phyloP scores from a whole-genome alignment of 257 asterid genomes.

The Solanum bulbocastanum region DNA sequence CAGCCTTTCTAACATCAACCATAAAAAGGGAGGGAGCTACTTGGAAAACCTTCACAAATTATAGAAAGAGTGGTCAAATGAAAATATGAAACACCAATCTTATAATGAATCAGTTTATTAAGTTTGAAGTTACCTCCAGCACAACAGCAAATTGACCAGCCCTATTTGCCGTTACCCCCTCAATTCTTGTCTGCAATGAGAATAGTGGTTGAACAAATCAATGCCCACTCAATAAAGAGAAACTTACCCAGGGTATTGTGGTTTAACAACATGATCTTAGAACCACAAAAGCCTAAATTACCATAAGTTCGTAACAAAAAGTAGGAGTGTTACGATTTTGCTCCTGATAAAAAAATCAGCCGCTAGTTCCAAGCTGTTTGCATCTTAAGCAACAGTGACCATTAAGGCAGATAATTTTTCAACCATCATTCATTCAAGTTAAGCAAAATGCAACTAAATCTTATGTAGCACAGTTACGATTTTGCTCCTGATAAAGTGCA shows the following conservation, averaged over 20 bases:
- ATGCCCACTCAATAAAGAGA: not conserved
- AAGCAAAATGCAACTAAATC: not conserved
- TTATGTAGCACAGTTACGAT: not conserved
- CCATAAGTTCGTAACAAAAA: not conserved
- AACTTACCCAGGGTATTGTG: not conserved
- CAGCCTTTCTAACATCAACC: constrained; percentile 96
- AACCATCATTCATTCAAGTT: not conserved
- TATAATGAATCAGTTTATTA: not conserved
- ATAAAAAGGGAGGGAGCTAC: constrained; percentile 86
- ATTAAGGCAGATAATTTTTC: not conserved
- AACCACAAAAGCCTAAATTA: not conserved
- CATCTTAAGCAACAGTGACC: not conserved
- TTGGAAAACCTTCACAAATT: constrained; percentile 52
- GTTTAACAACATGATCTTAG: not conserved
- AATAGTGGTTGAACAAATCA: not conserved
- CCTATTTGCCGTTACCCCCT: constrained; percentile 62
- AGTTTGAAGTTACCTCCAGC: constrained; percentile 52
- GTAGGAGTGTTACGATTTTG: not conserved
- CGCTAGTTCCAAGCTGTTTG: not conserved
- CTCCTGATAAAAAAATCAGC: not conserved
- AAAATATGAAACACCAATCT: not conserved
- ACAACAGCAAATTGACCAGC: constrained; percentile 79
- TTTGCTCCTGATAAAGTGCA: not conserved
- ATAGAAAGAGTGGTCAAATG: not conserved
- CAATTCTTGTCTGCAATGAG: constrained; percentile 72